Conservation (phyloP, 345 rosid genomes). For the Eucalyptus camaldulensis region DNA sequence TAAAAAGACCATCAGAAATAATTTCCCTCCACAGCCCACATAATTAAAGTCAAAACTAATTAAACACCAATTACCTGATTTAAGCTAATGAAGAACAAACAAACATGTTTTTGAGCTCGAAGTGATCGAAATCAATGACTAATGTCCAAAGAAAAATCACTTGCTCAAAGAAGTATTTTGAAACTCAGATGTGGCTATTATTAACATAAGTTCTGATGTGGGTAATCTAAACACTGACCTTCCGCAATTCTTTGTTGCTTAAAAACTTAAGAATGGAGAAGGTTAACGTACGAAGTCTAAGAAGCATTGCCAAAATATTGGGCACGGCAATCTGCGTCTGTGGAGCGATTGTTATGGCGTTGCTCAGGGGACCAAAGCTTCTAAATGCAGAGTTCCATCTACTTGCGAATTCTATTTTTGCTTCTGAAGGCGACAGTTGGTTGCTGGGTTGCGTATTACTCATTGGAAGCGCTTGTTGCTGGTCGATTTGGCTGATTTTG, state of each 20-base stretch:
- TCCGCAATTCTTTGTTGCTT: neutral
- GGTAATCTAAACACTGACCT: neutral
- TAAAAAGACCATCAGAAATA: neutral
- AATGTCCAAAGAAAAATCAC: neutral
- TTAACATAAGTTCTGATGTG: neutral
- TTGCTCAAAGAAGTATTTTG: neutral
- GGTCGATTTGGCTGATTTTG: conserved; percentile 68
- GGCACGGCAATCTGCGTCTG: conserved; percentile 52
- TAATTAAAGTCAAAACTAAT: neutral
- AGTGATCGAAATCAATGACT: neutral
- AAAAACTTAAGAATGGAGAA: conserved; percentile 39
- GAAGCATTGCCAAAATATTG: conserved; percentile 49
- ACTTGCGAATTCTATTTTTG: conserved; percentile 1
- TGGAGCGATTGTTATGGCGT: conserved; percentile 58
- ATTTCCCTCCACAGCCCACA: neutral
- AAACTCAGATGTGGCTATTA: neutral
- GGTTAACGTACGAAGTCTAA: conserved; percentile 25
- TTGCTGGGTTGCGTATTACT: conserved; percentile 49
- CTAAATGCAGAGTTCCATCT: conserved; percentile 18
- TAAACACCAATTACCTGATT: neutral
- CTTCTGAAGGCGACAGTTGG: conserved; percentile 22
- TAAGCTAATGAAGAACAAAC: neutral
- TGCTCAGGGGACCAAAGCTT: conserved; percentile 64
- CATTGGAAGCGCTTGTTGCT: conserved; percentile 45
- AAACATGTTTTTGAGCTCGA: neutral